Conservation (phyloP, 2,329 filamentous ascomycete genomes). For the Fusarium sp. region DNA sequence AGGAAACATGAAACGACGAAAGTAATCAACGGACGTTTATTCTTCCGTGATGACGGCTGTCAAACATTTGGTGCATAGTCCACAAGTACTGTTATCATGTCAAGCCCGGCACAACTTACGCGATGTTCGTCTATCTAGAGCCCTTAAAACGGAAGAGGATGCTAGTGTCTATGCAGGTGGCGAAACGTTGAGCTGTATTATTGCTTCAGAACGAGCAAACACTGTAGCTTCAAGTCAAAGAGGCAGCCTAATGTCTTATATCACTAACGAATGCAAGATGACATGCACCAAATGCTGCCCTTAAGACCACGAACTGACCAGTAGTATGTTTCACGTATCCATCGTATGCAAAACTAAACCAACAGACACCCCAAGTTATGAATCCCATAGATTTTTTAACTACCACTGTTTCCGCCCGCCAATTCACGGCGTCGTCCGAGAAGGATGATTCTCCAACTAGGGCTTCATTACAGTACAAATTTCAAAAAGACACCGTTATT, state of each 20-base stretch:
- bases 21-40: background rate
- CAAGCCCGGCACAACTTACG: no score
- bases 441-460: background rate
- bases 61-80: background rate
- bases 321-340: background rate
- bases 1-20: background rate
- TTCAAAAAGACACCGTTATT: background rate
- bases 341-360: background rate
- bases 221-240: no score
- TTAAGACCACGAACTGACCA: no score
- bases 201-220: background rate
- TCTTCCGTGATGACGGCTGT: background rate
- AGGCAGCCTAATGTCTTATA: no score
- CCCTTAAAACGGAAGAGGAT: background rate
- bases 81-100: background rate
- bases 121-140: background rate
- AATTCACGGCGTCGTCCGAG: background rate
- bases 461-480: background rate
- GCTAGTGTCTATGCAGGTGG: background rate
- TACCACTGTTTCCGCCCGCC: background rate
- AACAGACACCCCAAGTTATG: background rate
- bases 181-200: background rate
- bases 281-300: no score
- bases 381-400: background rate
- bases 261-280: no score